Percentiles rank a stretch among this genome's conserved stretches.
These are phyloP conservation scores for Apiotrichum veenhuisii DNA, from an alignment of 1,284 basidiomycete genomes.

Conservation along the genomic window DNA sequence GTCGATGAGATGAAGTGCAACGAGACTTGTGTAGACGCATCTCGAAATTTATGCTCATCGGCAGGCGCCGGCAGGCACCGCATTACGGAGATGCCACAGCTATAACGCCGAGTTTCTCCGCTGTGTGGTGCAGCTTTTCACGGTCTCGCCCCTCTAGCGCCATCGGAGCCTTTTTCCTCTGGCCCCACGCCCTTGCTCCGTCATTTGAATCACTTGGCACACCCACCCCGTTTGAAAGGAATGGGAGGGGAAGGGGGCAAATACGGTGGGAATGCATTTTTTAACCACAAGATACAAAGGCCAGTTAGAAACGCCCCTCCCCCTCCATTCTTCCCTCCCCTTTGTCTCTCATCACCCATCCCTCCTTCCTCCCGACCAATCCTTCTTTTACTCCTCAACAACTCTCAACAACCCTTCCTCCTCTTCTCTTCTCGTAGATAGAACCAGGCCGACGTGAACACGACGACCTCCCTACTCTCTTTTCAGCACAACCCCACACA, in stretches of 20 bases:
- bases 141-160: neutral
- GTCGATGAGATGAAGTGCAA: neutral
- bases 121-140: neutral
- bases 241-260: too few species aligned
- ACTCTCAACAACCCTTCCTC: neutral
- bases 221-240: too few species aligned
- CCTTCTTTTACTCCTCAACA: neutral
- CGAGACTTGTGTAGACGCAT: neutral
- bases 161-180: neutral
- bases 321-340: neutral
- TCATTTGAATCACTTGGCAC: too few species aligned
- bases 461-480: constrained; percentile 7
- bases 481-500: neutral
- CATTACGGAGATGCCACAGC: neutral
- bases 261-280: too few species aligned
- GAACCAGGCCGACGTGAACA: neutral
- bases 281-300: too few species aligned
- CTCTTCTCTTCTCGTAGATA: neutral
- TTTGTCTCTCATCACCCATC: neutral
- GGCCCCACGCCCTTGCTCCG: constrained; percentile 2
- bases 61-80: too few species aligned
- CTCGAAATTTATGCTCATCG: too few species aligned
- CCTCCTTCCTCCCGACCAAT: neutral
- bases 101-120: neutral
- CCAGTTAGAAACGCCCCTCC: too few species aligned